Evolutionary conservation across 352 stramenopile species (phyloP), one percentile per base, ranked within the genome.

Genomic region (Phytophthora podocarpi): DNA sequence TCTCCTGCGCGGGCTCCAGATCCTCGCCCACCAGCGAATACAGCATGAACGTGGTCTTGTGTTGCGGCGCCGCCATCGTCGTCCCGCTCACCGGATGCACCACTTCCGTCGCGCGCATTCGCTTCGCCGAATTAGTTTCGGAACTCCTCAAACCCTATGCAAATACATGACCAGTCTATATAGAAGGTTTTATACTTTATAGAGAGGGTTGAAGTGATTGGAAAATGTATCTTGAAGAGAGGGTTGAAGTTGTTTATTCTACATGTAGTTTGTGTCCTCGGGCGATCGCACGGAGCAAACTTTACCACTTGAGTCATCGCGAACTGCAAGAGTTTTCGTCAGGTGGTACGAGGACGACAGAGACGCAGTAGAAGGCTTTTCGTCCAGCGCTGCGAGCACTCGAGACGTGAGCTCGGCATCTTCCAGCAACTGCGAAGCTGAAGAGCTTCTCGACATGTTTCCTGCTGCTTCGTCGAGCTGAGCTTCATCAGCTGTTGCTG

Each of bases 21-120:
- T 80, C 64, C 50, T 93, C 83, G 5, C 83, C 83, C 40, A 91
- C 79, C 31, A 93, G 66, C 31, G 80, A 52, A 57, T 93, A 93
- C 21, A 91, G 68, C 54, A 91, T 80, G 32, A 90, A 66, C 23
- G 66, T 72, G 12, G 27, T 60, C n/a, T 74, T 57, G 20, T 32
- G 61, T 59, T 37, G 48, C 43, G 53, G 57, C 40, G 66, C 45
- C 32, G 54, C 34, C 69, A 67, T 71, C 52, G 59, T 51, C 57
- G 47, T 72, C 49, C 58, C 55, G 55, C 40, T 69, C 47, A 67
- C 53, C 36, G 63, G 69, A 67, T 64, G 63, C 67, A 74, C 64
- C 45, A 65, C 46, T 41, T 74, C 43, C 8, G 53, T 56, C 52
- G 48, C 62, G 30, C 30, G 65, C 65, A 74, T 74, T 56, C 50